Conservation (phyloP, 2,329 filamentous ascomycete genomes). For the Grosmannia serpens region DNA sequence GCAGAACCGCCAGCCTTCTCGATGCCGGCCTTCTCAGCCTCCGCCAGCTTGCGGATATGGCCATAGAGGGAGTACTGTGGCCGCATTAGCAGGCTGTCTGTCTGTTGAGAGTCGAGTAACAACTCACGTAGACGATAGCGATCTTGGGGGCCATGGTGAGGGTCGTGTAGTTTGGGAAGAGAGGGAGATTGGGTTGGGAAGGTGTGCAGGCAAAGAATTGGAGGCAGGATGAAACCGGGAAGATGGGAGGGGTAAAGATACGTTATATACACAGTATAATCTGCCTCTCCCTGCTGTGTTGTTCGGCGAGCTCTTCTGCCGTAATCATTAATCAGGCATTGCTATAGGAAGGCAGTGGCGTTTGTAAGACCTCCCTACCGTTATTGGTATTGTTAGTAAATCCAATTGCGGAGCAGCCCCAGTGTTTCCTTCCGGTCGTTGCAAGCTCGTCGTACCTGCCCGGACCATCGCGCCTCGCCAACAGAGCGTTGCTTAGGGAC, state of each 20-base stretch:
- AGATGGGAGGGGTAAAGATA: not conserved
- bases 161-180: slow-evolving; percentile 9
- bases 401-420: not conserved
- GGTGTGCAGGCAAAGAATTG: not conserved
- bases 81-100: not conserved
- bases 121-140: slow-evolving; percentile 76
- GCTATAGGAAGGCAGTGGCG: not conserved
- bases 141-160: slow-evolving; percentile 76
- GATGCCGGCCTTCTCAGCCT: slow-evolving; percentile 85
- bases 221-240: not conserved
- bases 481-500: not conserved
- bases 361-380: not conserved
- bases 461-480: no score
- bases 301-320: not conserved
- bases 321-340: not conserved
- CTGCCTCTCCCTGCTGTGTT: not conserved
- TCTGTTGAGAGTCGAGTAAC: not conserved
- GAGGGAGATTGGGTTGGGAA: not conserved
- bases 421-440: not conserved
- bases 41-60: slow-evolving; percentile 72
- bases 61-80: slow-evolving; percentile 84
- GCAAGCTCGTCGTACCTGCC: not conserved
- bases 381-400: not conserved
- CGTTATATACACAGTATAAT: not conserved
- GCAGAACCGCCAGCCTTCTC: slow-evolving; percentile 72